A percentile compares a stretch with the other conserved stretches of the same genome.
Evolutionary conservation across 106 monocot genomes (phyloP).

Genomic region (Acorus gramineus): DNA sequence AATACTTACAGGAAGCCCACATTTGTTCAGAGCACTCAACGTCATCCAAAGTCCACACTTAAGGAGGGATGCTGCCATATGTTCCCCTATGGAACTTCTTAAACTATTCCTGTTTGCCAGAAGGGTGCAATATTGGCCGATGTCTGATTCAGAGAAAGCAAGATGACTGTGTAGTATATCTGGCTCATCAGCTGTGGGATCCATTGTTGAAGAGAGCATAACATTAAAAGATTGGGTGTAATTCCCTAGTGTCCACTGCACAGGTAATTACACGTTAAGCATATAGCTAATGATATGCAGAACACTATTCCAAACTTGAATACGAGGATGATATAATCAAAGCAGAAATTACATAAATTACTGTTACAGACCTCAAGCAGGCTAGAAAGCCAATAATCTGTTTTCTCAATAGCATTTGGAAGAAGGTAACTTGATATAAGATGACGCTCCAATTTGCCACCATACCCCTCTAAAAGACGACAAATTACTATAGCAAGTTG

Average conservation of each 20-base stretch:
- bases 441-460: conserved; percentile 65
- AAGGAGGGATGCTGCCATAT: conserved; percentile 26
- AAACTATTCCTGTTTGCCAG: conserved; percentile 63
- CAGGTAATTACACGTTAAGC: no score
- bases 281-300: no score
- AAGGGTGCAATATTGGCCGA: conserved; percentile 61
- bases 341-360: no score
- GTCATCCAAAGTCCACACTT: conserved; percentile 49
- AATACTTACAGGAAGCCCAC: conserved; percentile 78
- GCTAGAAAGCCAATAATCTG: conserved; percentile 74
- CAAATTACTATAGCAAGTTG: conserved; percentile 97
- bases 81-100: conserved; percentile 60
- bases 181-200: conserved; percentile 7
- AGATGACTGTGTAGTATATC: conserved; percentile 7
- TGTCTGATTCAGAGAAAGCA: conserved; percentile 49
- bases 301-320: no score
- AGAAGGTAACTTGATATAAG: conserved; percentile 66
- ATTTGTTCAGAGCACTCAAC: conserved; percentile 58
- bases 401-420: conserved; percentile 71
- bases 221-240: conserved; percentile 37
- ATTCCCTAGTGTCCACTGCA: conserved; percentile 84
- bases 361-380: conserved; percentile 53
- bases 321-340: no score
- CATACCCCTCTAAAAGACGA: conserved; percentile 74
- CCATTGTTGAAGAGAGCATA: conserved; percentile 21